A percentile compares a stretch with the other conserved stretches of the same genome.
phyloP scores from a whole-genome alignment of 495 filamentous ascomycete species.

The Aspergillus baeticus region DNA sequence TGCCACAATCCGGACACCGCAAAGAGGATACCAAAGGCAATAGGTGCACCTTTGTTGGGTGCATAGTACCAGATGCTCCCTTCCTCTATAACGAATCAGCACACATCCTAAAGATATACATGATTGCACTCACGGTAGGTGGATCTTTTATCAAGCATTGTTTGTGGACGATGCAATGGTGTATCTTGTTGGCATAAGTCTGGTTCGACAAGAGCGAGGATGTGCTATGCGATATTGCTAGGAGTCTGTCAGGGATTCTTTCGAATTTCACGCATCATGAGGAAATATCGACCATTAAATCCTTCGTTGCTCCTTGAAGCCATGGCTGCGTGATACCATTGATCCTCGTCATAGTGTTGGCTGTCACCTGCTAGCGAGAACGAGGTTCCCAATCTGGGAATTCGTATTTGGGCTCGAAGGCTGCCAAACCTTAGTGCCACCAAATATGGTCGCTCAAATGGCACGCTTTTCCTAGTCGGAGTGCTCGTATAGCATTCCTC shows the following conservation, averaged over 20 bases:
- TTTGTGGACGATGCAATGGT: not conserved
- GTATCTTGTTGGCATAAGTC: not conserved
- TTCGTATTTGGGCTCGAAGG: conserved; percentile 6
- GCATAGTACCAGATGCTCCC: conserved; percentile 68
- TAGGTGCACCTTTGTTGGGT: conserved; percentile 69
- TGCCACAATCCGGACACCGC: conserved; percentile 56
- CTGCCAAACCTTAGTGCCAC: not conserved
- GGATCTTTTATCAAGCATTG: conserved; percentile 14
- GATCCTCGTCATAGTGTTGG: not conserved
- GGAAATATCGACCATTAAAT: not conserved
- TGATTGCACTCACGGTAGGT: conserved; percentile 16
- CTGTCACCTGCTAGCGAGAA: conserved; percentile 20
- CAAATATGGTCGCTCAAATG: not conserved
- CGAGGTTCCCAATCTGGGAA: conserved; percentile 21
- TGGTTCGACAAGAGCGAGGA: not conserved
- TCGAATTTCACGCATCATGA: not conserved
- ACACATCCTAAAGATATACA: not conserved
- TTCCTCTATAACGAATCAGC: conserved; percentile 30
- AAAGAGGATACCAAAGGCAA: conserved; percentile 67
- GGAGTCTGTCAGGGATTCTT: not conserved
- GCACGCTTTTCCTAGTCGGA: not conserved
- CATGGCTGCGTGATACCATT: not conserved
- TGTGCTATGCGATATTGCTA: not conserved
- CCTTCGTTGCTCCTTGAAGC: not conserved
- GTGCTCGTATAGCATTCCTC: conserved; percentile 1